phyloP scores from a whole-genome alignment of 495 filamentous ascomycete species.

The Bacidia rubella region DNA sequence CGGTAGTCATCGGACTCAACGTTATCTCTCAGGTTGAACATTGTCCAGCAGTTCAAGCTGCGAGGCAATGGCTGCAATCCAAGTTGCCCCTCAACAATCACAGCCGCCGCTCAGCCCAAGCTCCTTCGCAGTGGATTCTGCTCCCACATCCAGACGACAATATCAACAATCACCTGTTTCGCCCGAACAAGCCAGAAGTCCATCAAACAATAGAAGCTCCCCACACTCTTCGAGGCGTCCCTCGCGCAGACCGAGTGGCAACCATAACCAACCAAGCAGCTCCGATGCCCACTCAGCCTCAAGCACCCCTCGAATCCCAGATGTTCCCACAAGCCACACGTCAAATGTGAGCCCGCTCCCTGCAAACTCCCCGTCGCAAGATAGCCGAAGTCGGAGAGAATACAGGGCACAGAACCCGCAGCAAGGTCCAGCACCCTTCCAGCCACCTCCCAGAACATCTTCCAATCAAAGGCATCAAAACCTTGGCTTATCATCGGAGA shows the following conservation, averaged over 20 bases:
- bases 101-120: slow-evolving; percentile 32
- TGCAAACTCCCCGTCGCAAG: slow-evolving; percentile 25
- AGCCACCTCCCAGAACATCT: slow-evolving; percentile 47
- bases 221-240: slow-evolving; percentile 34
- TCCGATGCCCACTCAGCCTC: slow-evolving; percentile 26
- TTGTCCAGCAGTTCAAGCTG: slow-evolving; percentile 9
- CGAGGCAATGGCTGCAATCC: slow-evolving; percentile 46
- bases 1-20: too few relatives aligned
- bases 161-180: slow-evolving; percentile 27
- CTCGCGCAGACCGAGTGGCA: slow-evolving; percentile 39
- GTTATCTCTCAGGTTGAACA: too few relatives aligned
- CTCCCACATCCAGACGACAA: slow-evolving; percentile 33
- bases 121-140: slow-evolving; percentile 30
- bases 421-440: slow-evolving; percentile 29
- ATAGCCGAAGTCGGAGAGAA: slow-evolving; percentile 23
- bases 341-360: slow-evolving; percentile 25
- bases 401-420: slow-evolving; percentile 20
- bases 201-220: slow-evolving; percentile 21
- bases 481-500: slow-evolving; percentile 9
- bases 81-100: slow-evolving; percentile 38
- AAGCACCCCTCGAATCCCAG: slow-evolving; percentile 28
- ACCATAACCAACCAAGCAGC: slow-evolving; percentile 27
- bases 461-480: slow-evolving; percentile 33
- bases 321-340: slow-evolving; percentile 25
- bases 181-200: slow-evolving; percentile 20